Evolutionary conservation across 2,329 filamentous ascomycete species (phyloP).

Genomic region (Plenodomus tracheiphilus): DNA sequence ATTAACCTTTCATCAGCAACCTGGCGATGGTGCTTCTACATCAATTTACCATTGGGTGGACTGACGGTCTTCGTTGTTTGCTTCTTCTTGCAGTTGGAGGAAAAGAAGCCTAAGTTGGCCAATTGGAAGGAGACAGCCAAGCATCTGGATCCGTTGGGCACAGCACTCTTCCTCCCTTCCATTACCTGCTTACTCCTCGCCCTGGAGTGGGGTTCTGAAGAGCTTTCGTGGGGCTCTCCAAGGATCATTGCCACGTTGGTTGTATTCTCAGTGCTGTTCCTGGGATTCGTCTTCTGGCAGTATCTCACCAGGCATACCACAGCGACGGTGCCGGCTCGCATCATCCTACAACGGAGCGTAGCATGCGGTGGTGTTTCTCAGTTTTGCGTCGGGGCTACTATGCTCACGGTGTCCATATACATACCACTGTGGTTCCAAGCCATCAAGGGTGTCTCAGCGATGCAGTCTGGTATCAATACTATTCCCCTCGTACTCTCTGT

Average conservation of each 20-base stretch:
- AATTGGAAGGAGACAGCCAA: constrained; percentile 37
- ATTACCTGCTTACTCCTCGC: constrained; percentile 53
- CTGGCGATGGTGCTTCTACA: constrained; percentile 53
- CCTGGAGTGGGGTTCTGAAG: constrained; percentile 53
- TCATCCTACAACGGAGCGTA: constrained; percentile 49
- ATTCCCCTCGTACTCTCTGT: constrained; percentile 51
- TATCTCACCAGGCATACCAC: constrained; percentile 43
- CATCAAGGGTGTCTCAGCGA: constrained; percentile 49
- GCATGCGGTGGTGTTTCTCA: constrained; percentile 45
- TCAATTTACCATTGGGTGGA: constrained; percentile 58
- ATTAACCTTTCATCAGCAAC: too few relatives aligned
- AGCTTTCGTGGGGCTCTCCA: constrained; percentile 48
- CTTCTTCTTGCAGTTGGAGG: constrained; percentile 38
- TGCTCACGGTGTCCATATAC: constrained; percentile 47
- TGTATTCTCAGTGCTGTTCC: constrained; percentile 45
- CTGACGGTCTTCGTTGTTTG: constrained; percentile 43
- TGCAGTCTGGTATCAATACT: constrained; percentile 50
- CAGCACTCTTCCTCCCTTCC: constrained; percentile 46
- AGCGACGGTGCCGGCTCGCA: constrained; percentile 49
- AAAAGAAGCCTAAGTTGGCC: constrained; percentile 33
- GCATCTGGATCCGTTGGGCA: constrained; percentile 50
- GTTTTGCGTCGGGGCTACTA: constrained; percentile 46
- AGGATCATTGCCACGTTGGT: constrained; percentile 49
- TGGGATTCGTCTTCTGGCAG: constrained; percentile 46
- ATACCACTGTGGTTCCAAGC: constrained; percentile 53